Evolutionary conservation across 257 asterid genomes (phyloP).

Genomic region (Nemophila menziesii): DNA sequence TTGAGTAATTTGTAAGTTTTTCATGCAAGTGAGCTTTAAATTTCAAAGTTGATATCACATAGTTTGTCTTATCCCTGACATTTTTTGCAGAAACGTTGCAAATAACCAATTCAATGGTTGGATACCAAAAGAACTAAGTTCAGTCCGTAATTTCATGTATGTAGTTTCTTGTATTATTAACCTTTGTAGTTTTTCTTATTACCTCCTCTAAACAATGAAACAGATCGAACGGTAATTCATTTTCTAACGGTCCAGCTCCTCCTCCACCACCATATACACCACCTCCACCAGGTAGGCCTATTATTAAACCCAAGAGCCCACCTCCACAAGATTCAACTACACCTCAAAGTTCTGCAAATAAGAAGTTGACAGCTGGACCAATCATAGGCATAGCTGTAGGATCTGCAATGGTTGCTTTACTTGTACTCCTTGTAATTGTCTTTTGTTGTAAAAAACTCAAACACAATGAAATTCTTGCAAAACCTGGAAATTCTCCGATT

Average conservation of each 20-base stretch:
- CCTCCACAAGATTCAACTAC: constrained; percentile 39
- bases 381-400: constrained; percentile 75
- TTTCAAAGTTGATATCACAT: background rate
- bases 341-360: constrained; percentile 31
- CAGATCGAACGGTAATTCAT: constrained; percentile 75
- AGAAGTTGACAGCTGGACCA: constrained; percentile 55
- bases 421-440: constrained; percentile 45
- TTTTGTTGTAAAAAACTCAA: constrained; percentile 52
- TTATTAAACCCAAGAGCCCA: constrained; percentile 22
- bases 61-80: constrained; percentile 3
- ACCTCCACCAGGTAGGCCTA: constrained; percentile 75
- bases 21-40: background rate
- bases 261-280: constrained; percentile 83
- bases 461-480: constrained; percentile 63
- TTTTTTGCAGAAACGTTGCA: constrained; percentile 75
- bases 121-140: constrained; percentile 71
- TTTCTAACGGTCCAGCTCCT: constrained; percentile 84
- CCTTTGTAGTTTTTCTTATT: constrained; percentile 10
- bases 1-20: constrained; percentile 67
- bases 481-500: constrained; percentile 53
- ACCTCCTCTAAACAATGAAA: constrained; percentile 14
- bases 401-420: constrained; percentile 35
- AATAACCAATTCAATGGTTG: constrained; percentile 79
- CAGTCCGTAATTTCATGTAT: constrained; percentile 72
- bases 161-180: constrained; percentile 19